Base-by-base conservation (phyloP, 1,284 basidiomycete species). In the Meripilus lineatus region DNA sequence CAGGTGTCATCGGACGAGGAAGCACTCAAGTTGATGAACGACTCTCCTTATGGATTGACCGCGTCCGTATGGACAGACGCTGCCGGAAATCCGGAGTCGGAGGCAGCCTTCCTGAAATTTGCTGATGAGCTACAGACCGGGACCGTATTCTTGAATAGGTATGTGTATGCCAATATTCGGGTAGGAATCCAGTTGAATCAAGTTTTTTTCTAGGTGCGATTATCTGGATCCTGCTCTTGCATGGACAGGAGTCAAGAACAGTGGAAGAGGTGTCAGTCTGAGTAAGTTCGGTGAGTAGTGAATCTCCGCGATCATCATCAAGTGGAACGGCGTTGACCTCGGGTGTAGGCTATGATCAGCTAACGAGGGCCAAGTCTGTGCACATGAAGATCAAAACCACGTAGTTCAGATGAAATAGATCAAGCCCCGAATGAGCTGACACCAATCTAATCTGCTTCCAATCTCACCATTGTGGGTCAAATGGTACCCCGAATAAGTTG, bases 211-310 rank as follows among this genome's bases (percentile, higher is more conserved):
- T 45, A 80, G 84, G 38, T 91, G 89, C 51, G 93, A 96, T 63
- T 85, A 74, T 58, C 74, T 95, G 32, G 93, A 97, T 59, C 93
- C 94, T 2, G 91, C 92, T 1, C 69, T 97, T 2, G 80, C 90
- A 1, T 98, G 95, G 94, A 89, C 86, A 1, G 94, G 94, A 2
- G 86, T 92, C 45, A 98, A 97, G 71, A 73, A 96, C 59, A 92
- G 88, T 45, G 94, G 95, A 15, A 72, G 92, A 24, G 95, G 95
- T 2, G 71, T 97, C 50, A 93, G 89, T 57, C 67, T 97, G 55
- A 92, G 89, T 60, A 84, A 84, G 58, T 91, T 92, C 50, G 92
- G 91, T 90, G 50, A 49, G 83, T 71, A 20, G 14, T 15, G 18
- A 10, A 8, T 28, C 4, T 25, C 3, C 17, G 4, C 10, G 18